Evolutionary conservation across 805 yeast genomes (phyloP).

Genomic region (Hanseniaspora pseudoguilliermondii): DNA sequence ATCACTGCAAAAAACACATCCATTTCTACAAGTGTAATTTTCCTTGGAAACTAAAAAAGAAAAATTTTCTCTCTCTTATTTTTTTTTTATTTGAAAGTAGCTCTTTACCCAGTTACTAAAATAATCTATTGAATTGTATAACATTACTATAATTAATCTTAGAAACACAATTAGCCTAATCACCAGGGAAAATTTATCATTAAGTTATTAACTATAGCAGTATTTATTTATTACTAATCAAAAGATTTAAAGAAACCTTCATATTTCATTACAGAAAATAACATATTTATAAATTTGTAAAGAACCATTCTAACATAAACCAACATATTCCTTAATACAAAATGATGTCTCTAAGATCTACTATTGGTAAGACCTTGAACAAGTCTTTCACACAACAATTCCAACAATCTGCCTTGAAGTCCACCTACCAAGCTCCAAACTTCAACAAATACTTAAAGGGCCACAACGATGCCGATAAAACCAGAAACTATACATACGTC

Average conservation of each 20-base stretch:
- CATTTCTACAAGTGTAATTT: too few species aligned
- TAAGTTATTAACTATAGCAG: too few species aligned
- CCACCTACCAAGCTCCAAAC: slow-evolving; percentile 85
- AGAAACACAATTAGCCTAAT: not conserved
- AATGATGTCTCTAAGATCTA: slow-evolving; percentile 23
- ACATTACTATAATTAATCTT: too few species aligned
- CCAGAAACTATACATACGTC: slow-evolving; percentile 85
- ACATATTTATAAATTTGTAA: not conserved
- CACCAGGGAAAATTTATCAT: not conserved
- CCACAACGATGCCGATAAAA: slow-evolving; percentile 54
- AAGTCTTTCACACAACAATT: slow-evolving; percentile 10
- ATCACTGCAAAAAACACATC: too few species aligned
- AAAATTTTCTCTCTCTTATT: too few species aligned
- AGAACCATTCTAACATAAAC: not conserved
- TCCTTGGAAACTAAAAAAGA: too few species aligned
- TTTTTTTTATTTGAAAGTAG: too few species aligned
- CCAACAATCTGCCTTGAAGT: slow-evolving; percentile 35
- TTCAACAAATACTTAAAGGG: slow-evolving; percentile 68
- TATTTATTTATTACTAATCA: too few species aligned
- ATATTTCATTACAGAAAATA: too few species aligned
- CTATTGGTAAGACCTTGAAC: slow-evolving; percentile 15
- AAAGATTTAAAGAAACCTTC: too few species aligned
- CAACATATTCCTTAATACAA: not conserved
- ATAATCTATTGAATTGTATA: too few species aligned
- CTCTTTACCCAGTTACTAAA: too few species aligned